Percentiles rank a stretch among this genome's conserved stretches.
These are phyloP conservation scores for Fraxinus baroniana DNA, from an alignment of 305 asterid genomes.

Conservation along the genomic window DNA sequence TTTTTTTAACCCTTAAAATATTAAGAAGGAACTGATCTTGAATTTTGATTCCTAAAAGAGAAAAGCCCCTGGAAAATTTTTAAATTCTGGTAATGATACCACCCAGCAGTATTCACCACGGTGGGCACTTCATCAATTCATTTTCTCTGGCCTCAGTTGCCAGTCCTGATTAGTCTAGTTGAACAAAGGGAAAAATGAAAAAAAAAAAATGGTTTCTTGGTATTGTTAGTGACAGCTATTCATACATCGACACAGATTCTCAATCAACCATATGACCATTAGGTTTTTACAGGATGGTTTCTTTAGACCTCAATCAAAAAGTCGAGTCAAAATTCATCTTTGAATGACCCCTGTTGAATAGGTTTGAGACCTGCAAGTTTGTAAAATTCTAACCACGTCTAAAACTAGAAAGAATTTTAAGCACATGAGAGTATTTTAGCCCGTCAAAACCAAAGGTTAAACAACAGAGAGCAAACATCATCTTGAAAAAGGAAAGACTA, in stretches of 20 bases:
- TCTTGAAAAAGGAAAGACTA: slow-evolving; percentile 2
- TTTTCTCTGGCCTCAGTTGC: neutral
- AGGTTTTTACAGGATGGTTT: neutral
- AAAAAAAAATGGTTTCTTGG: neutral
- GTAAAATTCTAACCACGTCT: neutral
- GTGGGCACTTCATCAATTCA: neutral
- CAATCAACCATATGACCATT: neutral
- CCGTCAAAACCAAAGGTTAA: neutral
- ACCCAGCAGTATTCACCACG: neutral
- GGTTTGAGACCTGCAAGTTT: neutral
- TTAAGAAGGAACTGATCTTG: neutral
- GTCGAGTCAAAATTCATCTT: neutral
- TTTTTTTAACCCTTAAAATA: neutral
- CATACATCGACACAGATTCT: neutral
- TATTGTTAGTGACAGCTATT: neutral
- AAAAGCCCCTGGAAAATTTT: neutral
- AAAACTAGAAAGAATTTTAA: neutral
- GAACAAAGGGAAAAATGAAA: neutral
- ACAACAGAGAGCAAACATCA: neutral
- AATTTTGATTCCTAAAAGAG: neutral
- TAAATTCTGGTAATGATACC: neutral
- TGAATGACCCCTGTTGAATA: neutral
- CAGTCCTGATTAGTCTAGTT: neutral
- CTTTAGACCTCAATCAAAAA: neutral
- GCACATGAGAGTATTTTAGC: neutral